Conservation (phyloP, 148 eudicot genomes). For the Vaccinium myrtillus region DNA sequence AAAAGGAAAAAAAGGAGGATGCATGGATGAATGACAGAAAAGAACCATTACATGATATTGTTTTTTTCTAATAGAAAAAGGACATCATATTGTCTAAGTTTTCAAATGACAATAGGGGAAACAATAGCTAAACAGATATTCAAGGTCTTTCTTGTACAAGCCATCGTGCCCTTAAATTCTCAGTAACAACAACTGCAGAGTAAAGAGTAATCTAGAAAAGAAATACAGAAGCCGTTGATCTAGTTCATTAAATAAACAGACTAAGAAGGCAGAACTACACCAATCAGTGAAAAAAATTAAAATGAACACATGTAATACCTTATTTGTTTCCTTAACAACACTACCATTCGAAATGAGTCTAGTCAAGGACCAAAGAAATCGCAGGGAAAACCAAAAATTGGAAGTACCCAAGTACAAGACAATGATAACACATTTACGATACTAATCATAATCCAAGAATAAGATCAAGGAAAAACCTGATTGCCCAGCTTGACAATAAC, state of each 20-base stretch:
- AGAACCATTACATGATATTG: neutral
- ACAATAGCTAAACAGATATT: neutral
- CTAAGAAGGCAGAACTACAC: neutral
- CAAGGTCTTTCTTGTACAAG: neutral
- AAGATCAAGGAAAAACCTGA: constrained; percentile 40
- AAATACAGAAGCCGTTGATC: neutral
- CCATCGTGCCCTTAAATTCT: neutral
- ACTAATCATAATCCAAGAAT: neutral
- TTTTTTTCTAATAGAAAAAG: neutral
- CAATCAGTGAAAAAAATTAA: neutral
- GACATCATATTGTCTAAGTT: neutral
- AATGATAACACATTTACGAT: neutral
- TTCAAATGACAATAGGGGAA: neutral
- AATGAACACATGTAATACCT: neutral
- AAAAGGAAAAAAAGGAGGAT: neutral
- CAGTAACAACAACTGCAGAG: neutral
- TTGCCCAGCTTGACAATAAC: constrained; percentile 60
- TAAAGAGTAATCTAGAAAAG: neutral
- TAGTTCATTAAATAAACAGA: neutral
- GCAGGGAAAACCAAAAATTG: neutral
- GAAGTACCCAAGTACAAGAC: neutral
- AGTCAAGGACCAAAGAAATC: neutral
- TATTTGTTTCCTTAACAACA: neutral
- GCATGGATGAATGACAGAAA: neutral
- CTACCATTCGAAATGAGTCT: neutral